These are phyloP conservation scores for Rhododendron ovatum DNA, from an alignment of 148 eudicot genomes.

Conservation along the genomic window DNA sequence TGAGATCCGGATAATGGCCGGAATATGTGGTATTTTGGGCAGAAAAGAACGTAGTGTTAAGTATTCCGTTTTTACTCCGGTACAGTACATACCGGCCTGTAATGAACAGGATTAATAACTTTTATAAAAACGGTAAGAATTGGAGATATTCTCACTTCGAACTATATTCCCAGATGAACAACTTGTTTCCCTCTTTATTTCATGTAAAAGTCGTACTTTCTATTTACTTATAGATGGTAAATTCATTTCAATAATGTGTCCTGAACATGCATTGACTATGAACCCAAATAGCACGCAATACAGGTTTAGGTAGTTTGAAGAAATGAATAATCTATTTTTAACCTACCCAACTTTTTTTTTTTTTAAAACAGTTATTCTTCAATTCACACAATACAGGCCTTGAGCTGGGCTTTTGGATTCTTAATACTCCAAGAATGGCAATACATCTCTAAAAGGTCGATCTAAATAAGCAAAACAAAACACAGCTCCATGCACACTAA, in stretches of 20 bases:
- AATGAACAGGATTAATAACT: too few species aligned
- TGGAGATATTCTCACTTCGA: not conserved
- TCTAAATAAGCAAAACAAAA: not conserved
- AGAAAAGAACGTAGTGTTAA: too few species aligned
- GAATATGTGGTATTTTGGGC: too few species aligned
- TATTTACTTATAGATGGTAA: not conserved
- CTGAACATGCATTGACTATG: not conserved
- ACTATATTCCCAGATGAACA: not conserved
- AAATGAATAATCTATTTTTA: not conserved
- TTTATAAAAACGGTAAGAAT: not conserved
- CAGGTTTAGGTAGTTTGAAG: not conserved
- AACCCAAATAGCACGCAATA: not conserved
- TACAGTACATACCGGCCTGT: too few species aligned
- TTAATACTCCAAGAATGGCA: not conserved
- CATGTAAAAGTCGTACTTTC: not conserved
- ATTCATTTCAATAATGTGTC: not conserved
- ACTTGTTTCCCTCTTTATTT: not conserved
- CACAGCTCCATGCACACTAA: not conserved
- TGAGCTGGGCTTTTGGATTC: not conserved
- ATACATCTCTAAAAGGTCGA: not conserved
- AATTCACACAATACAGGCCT: not conserved
- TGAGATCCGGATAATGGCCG: too few species aligned
- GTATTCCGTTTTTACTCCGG: too few species aligned
- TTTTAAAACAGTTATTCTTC: not conserved
- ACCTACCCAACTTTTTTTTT: not conserved